A percentile compares a stretch with the other conserved stretches of the same genome.
These are phyloP conservation scores for Onygenales sp. DNA, from an alignment of 2,329 filamentous ascomycete species.

Conservation along the genomic window DNA sequence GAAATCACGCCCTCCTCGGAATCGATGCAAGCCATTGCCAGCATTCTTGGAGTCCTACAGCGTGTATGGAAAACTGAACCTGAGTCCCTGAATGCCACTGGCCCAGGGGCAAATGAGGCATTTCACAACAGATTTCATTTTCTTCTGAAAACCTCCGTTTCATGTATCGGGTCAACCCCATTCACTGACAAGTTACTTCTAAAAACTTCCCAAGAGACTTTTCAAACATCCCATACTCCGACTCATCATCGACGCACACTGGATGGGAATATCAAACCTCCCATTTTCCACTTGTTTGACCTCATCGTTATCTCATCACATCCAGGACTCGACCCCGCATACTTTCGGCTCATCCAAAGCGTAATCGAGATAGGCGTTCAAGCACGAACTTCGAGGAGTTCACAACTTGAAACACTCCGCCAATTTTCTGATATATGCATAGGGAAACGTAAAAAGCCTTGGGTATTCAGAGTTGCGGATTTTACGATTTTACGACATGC, in stretches of 20 bases:
- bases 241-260: conserved; percentile 20
- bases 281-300: conserved; percentile 31
- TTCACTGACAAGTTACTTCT: conserved; percentile 42
- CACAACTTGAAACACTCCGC: conserved; percentile 28
- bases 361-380: conserved; percentile 26
- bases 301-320: conserved; percentile 19
- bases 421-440: conserved; percentile 26
- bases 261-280: conserved; percentile 23
- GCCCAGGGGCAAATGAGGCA: conserved; percentile 18
- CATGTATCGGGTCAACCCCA: conserved; percentile 39
- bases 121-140: conserved; percentile 44
- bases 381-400: conserved; percentile 23
- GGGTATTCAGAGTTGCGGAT: background rate
- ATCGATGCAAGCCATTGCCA: conserved; percentile 67
- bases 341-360: conserved; percentile 19
- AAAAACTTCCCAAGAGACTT: conserved; percentile 47
- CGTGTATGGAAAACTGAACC: conserved; percentile 58
- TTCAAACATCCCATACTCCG: conserved; percentile 35
- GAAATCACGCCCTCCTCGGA: conserved; percentile 85
- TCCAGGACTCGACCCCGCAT: conserved; percentile 15
- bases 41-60: conserved; percentile 59
- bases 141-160: conserved; percentile 42
- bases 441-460: conserved; percentile 6
- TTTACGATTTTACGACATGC: conserved; percentile 13
- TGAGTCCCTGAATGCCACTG: conserved; percentile 23